phyloP scores from a whole-genome alignment of 768 basidiomycete species.

The Cystofilobasidium capitatum region DNA sequence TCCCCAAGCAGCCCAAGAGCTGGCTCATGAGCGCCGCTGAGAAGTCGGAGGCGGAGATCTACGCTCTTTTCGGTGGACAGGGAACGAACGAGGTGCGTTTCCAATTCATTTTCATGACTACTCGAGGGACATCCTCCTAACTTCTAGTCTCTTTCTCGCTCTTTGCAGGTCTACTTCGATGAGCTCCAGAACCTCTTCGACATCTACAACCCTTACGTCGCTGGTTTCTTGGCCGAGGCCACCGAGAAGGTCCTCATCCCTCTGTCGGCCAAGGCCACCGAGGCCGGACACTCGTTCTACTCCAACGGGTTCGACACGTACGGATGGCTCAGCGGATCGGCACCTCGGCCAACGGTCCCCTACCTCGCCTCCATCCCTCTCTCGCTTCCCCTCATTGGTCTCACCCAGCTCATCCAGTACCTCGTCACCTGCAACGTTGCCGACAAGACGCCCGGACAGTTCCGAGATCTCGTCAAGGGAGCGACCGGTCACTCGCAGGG shows the following conservation, averaged over 20 bases:
- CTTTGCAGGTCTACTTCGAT: conserved; percentile 69
- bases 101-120: not conserved
- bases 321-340: conserved; percentile 68
- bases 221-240: conserved; percentile 56
- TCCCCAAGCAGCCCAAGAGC: conserved; percentile 55
- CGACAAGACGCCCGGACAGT: conserved; percentile 65
- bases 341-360: conserved; percentile 61
- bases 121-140: not conserved
- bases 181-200: conserved; percentile 85
- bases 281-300: conserved; percentile 52
- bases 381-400: conserved; percentile 89
- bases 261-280: conserved; percentile 53
- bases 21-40: conserved; percentile 54
- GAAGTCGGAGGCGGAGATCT: conserved; percentile 47
- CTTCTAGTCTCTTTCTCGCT: not conserved
- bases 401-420: conserved; percentile 92
- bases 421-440: conserved; percentile 66
- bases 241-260: conserved; percentile 61
- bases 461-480: conserved; percentile 65
- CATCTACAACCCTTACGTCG: conserved; percentile 79
- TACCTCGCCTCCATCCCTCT: conserved; percentile 90
- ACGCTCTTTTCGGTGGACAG: conserved; percentile 93
- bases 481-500: conserved; percentile 97
- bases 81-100: conserved; percentile 70
- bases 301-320: conserved; percentile 67